Evolutionary conservation across 495 filamentous ascomycete species (phyloP).

Genomic region (Aspergillus panamensis): DNA sequence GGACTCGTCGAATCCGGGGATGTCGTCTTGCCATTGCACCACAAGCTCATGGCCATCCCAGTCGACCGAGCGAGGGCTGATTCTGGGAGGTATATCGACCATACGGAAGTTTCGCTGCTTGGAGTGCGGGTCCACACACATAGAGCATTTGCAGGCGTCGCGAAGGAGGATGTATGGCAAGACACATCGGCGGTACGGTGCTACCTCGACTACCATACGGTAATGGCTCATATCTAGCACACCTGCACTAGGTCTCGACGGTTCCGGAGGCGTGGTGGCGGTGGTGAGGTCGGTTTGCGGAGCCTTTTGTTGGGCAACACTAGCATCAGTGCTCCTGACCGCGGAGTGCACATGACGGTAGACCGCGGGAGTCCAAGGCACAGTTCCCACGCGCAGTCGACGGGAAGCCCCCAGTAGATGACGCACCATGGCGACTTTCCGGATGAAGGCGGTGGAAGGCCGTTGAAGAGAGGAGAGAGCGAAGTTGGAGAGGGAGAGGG

Average conservation of each 20-base stretch:
- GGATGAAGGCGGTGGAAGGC: neutral
- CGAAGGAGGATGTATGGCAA: conserved; percentile 47
- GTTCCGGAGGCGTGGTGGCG: neutral
- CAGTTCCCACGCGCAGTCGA: conserved; percentile 1
- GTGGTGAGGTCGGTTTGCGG: neutral
- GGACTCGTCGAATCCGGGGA: conserved; percentile 39
- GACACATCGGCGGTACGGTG: neutral
- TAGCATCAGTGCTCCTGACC: neutral
- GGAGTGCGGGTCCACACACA: conserved; percentile 72
- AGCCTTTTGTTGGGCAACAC: neutral
- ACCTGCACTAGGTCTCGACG: neutral
- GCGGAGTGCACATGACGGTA: conserved; percentile 4
- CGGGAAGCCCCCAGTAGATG: conserved; percentile 4
- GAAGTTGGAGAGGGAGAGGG: neutral
- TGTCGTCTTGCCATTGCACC: conserved; percentile 61
- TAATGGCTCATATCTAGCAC: neutral
- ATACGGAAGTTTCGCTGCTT: conserved; percentile 80
- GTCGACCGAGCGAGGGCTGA: conserved; percentile 36
- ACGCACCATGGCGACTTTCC: conserved; percentile 6
- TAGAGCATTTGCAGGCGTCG: conserved; percentile 68
- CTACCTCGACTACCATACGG: neutral
- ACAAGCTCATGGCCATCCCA: conserved; percentile 44
- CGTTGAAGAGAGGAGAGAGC: neutral
- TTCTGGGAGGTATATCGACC: conserved; percentile 59
- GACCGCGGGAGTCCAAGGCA: conserved; percentile 1